phyloP scores from a whole-genome alignment of 495 filamentous ascomycete species.

The Clohesyomyces aquaticus region DNA sequence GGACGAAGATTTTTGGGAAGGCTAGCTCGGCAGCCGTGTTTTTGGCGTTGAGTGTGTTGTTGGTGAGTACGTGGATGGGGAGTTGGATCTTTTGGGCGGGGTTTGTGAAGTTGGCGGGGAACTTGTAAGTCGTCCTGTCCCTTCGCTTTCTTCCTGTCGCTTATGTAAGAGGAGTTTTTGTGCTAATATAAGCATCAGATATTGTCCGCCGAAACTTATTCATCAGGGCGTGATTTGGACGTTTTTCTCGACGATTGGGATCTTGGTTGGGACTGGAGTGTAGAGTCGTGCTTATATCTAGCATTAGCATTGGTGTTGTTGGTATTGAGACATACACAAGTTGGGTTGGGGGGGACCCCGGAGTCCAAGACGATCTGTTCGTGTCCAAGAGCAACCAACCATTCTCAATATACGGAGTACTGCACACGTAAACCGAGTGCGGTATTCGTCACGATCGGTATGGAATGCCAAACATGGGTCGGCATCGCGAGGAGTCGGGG shows the following conservation, averaged over 20 bases:
- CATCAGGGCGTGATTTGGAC: constrained; percentile 24
- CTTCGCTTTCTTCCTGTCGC: not conserved
- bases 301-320: too few relatives aligned
- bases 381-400: too few relatives aligned
- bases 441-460: too few relatives aligned
- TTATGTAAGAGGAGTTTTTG: too few relatives aligned
- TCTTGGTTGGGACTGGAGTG: constrained; percentile 12
- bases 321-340: too few relatives aligned
- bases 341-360: too few relatives aligned
- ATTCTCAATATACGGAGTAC: too few relatives aligned
- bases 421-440: too few relatives aligned
- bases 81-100: constrained; percentile 33
- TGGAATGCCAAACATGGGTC: too few relatives aligned
- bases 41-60: not conserved
- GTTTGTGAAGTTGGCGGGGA: constrained; percentile 25
- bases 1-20: not conserved
- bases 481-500: too few relatives aligned
- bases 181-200: constrained; percentile 9
- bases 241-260: constrained; percentile 16
- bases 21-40: not conserved
- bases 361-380: too few relatives aligned
- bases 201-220: constrained; percentile 23
- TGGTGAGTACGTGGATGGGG: constrained; percentile 23
- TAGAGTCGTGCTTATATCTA: too few relatives aligned
- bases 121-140: constrained; percentile 13